Base-by-base conservation (phyloP, 192 early-diverging fungal species). In the Spizellomyces punctatus region DNA sequence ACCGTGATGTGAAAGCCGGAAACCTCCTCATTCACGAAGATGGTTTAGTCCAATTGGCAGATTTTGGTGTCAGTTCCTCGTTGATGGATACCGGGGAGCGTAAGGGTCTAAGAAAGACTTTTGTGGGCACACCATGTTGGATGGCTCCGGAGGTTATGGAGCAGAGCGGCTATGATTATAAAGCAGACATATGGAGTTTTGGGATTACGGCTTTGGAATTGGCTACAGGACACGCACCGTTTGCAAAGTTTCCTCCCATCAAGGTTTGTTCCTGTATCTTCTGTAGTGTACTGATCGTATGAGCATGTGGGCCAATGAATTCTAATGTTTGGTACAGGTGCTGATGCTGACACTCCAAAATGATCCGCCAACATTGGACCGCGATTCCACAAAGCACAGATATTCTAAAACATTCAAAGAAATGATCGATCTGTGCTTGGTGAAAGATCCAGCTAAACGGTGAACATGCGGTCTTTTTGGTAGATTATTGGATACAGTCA, bases 121-220 rank as follows among this genome's bases (percentile, higher is more conserved):
- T 91, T 85, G 86, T 88, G 0, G 88, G 88, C 5, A 86, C 88
- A 6, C 88, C 88, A 0, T 89, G 86, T 48, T 90, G 87, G 86
- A 66, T 76, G 70, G 57, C 59, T 5, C 87, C 92, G 6, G 87
- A 95, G 73, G 93, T 95, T n/a, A 95, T 95, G 94, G 91, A 95
- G 66, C 94, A 95, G 72, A 84, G 86, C 10, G 92, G 90, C 2
- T 95, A 95, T 79, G 90, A 94, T 72, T 93, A 89, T 72, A 93
- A 93, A 73, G 94, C 94, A 4, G 94, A 95, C 72, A 92, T 95
- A 58, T 95, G 94, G 94, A 90, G 88, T 68, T 94, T 95, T 81
- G 94, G 94, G 46, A 95, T 95, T 46, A 95, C 94, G 6, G 85
- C 90, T 6, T 75, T 95, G 50, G 94, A 95, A 72, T 73, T 95